Conservation (phyloP, 2,329 filamentous ascomycete genomes). For the Arthrobotrys iridis region DNA sequence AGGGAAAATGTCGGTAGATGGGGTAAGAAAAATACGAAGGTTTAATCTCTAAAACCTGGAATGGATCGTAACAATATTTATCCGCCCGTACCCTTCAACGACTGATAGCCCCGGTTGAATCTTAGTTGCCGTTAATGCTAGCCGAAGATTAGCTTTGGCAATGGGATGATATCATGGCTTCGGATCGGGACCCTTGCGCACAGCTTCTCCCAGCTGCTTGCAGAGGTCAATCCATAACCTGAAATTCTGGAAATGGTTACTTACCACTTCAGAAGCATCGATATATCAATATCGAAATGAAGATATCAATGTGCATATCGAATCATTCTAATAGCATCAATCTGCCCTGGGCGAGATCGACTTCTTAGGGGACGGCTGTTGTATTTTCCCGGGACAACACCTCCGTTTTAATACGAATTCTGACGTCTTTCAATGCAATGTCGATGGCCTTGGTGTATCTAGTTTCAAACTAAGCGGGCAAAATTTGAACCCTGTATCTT, state of each 20-base stretch:
- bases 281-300: not conserved
- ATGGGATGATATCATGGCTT: slow-evolving; percentile 21
- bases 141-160: slow-evolving; percentile 2
- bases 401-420: not conserved
- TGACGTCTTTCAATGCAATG: slow-evolving; percentile 18
- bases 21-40: not conserved
- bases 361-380: not conserved
- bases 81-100: not conserved
- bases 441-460: not conserved
- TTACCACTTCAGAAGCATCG: not conserved
- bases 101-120: not conserved
- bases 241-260: not conserved
- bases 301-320: not conserved
- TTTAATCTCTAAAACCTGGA: not conserved
- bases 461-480: slow-evolving; percentile 3
- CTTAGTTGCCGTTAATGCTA: slow-evolving; percentile 1
- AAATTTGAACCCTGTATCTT: not conserved
- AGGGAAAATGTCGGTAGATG: not conserved
- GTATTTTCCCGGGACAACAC: slow-evolving; percentile 31
- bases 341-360: not conserved
- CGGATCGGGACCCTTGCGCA: slow-evolving; percentile 18
- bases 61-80: not conserved
- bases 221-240: not conserved
- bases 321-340: not conserved
- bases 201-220: not conserved